Percentiles rank a stretch among this genome's conserved stretches.
These are phyloP conservation scores for Zygosaccharomyces sapae DNA, from an alignment of 1,139 yeast species.

Conservation along the genomic window DNA sequence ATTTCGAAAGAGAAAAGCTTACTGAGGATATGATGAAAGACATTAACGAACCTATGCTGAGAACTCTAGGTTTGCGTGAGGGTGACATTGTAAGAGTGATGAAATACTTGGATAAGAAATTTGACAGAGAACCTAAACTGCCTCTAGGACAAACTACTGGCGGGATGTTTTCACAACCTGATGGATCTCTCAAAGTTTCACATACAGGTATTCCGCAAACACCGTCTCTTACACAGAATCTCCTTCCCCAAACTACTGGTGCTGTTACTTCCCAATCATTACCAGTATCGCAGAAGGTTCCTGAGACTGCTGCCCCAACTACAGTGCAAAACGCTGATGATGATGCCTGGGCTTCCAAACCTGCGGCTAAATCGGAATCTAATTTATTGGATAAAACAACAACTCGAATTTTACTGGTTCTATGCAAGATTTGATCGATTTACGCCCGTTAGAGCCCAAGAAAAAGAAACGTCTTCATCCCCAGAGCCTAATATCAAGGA, in stretches of 20 bases:
- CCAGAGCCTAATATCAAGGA: slow-evolving; percentile 36
- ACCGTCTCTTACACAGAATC: slow-evolving; percentile 25
- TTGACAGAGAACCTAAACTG: slow-evolving; percentile 47
- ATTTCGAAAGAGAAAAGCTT: slow-evolving; percentile 86
- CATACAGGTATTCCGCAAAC: slow-evolving; percentile 31
- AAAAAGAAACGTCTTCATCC: slow-evolving; percentile 31
- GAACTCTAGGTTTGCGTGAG: slow-evolving; percentile 89
- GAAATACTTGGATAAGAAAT: slow-evolving; percentile 72
- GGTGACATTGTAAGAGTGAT: slow-evolving; percentile 92
- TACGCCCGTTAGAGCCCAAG: slow-evolving; percentile 60
- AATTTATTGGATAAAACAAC: slow-evolving; percentile 18
- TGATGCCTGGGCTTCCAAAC: slow-evolving; percentile 90
- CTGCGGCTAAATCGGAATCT: slow-evolving; percentile 54
- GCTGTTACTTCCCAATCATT: slow-evolving; percentile 18
- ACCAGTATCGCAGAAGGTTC: slow-evolving; percentile 19
- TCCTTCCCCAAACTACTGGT: slow-evolving; percentile 22
- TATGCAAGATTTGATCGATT: slow-evolving; percentile 74
- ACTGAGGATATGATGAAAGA: slow-evolving; percentile 82
- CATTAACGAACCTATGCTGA: slow-evolving; percentile 71
- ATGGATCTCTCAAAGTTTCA: slow-evolving; percentile 62
- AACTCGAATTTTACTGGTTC: slow-evolving; percentile 70
- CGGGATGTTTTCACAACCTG: slow-evolving; percentile 65
- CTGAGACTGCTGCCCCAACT: slow-evolving; percentile 17
- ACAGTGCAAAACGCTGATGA: slow-evolving; percentile 45
- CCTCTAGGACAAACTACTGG: slow-evolving; percentile 40